Percentiles rank a stretch among this genome's conserved stretches.
Conservation (phyloP, 257 asterid genomes). For the Solanum pinnatisectum region DNA sequence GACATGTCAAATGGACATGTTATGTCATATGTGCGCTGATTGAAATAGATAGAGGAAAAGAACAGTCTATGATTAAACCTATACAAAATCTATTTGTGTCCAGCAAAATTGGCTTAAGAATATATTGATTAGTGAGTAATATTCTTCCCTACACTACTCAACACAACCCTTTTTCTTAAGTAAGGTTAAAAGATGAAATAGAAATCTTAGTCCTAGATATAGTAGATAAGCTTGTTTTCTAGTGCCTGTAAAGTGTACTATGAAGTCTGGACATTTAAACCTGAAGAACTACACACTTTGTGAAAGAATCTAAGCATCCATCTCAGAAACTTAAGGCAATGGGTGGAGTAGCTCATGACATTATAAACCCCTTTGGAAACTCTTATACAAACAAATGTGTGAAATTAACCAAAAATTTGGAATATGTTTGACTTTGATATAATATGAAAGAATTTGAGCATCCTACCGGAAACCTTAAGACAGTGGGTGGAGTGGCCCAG, state of each 20-base stretch:
- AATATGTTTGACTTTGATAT: neutral
- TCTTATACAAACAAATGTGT: neutral
- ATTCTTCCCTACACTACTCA: neutral
- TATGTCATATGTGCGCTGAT: neutral
- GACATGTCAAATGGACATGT: neutral
- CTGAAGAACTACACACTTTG: neutral
- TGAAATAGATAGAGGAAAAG: neutral
- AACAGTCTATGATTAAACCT: neutral
- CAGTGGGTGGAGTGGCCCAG: neutral
- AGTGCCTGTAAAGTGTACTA: neutral
- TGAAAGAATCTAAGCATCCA: neutral
- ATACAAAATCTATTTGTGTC: neutral
- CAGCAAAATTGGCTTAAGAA: neutral
- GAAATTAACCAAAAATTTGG: neutral
- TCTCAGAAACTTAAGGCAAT: neutral
- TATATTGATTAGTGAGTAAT: neutral
- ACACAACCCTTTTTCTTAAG: neutral
- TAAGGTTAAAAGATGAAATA: neutral
- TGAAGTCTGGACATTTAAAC: neutral
- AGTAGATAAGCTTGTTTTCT: neutral
- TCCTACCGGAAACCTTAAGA: neutral
- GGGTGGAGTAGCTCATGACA: neutral
- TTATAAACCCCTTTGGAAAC: neutral
- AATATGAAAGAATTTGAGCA: neutral
- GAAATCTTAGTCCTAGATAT: neutral